Conservation (phyloP, 345 rosid species). For the Bruguiera parviflora region DNA sequence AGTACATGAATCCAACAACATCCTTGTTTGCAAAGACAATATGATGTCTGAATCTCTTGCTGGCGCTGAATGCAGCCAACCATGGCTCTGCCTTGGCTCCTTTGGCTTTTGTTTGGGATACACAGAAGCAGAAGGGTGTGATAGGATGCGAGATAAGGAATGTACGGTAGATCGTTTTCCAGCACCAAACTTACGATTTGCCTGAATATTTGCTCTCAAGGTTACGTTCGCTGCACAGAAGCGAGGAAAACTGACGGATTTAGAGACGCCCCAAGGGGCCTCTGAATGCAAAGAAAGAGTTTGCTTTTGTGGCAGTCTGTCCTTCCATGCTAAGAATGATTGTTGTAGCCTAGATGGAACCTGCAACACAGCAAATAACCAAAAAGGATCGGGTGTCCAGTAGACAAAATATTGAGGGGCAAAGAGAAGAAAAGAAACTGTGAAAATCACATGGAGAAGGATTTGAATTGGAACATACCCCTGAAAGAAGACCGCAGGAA, state of each 20-base stretch:
- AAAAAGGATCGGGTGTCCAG: no score
- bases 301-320: slow-evolving; percentile 25
- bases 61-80: slow-evolving; percentile 39
- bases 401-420: no score
- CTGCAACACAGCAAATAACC: slow-evolving; percentile 21
- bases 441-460: no score
- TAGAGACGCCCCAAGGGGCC: background rate
- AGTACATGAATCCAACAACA: no score
- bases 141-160: slow-evolving; percentile 37
- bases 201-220: slow-evolving; percentile 40
- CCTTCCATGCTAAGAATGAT: slow-evolving; percentile 55
- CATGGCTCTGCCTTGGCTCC: slow-evolving; percentile 16
- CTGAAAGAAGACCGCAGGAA: slow-evolving; percentile 59
- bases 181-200: slow-evolving; percentile 25
- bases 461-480: slow-evolving; percentile 39
- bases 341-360: slow-evolving; percentile 52
- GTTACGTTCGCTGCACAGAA: slow-evolving; percentile 23
- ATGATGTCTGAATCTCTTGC: slow-evolving; percentile 41
- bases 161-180: slow-evolving; percentile 24
- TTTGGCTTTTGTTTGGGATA: slow-evolving; percentile 17
- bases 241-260: slow-evolving; percentile 36
- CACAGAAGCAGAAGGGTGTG: slow-evolving; percentile 9
- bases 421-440: no score
- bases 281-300: slow-evolving; percentile 18
- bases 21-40: no score